Conservation (phyloP, 225 moss, liverwort and hornwort species). For the Sphagnum contortum region DNA sequence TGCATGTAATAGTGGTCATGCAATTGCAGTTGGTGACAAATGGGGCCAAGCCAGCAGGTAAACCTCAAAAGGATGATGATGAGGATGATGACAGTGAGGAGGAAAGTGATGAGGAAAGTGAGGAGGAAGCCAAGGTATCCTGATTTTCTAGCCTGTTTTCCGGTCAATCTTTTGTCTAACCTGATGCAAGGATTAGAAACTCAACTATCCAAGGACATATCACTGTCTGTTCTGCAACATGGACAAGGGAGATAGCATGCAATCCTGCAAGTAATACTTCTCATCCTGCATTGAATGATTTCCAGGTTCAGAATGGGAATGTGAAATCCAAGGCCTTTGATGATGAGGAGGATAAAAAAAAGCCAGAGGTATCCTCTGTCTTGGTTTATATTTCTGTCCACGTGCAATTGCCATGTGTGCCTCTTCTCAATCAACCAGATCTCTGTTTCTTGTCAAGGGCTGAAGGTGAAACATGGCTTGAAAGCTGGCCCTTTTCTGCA, state of each 20-base stretch:
- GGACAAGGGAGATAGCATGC: too few species aligned
- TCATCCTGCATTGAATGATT: too few species aligned
- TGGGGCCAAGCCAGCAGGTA: constrained; percentile 9
- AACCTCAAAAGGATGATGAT: constrained; percentile 26
- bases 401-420: too few species aligned
- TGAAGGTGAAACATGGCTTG: background rate
- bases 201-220: too few species aligned
- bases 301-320: constrained; percentile 30
- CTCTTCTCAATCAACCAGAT: background rate
- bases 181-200: background rate
- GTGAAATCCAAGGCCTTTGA: constrained; percentile 15
- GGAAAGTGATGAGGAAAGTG: constrained; percentile 53
- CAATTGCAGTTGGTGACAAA: constrained; percentile 37
- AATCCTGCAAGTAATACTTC: too few species aligned
- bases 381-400: constrained; percentile 5
- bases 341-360: constrained; percentile 23
- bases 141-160: constrained; percentile 1
- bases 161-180: background rate
- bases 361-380: constrained; percentile 21
- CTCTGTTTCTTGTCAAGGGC: background rate
- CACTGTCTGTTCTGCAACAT: too few species aligned
- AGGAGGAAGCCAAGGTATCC: constrained; percentile 33
- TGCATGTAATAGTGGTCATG: background rate
- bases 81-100: constrained; percentile 59
- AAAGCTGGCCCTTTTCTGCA: constrained; percentile 1